These are phyloP conservation scores for Solanum hybrid DNA, from an alignment of 305 asterid genomes.

Conservation along the genomic window DNA sequence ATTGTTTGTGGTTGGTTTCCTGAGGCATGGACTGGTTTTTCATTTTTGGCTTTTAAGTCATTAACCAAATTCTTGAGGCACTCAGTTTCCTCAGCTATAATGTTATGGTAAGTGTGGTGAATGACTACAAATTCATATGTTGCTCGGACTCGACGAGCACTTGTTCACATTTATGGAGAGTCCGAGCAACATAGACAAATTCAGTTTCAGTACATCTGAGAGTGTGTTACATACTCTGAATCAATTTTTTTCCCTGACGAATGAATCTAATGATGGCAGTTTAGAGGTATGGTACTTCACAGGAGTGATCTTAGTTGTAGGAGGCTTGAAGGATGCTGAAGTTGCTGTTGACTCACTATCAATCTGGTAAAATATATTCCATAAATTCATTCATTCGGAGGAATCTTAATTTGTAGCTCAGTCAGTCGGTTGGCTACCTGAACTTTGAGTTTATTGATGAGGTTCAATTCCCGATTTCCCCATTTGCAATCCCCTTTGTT, in stretches of 20 bases:
- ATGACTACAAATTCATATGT: background rate
- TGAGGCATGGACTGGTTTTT: constrained; percentile 29
- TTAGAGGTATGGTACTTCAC: constrained; percentile 30
- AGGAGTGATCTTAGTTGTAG: constrained; percentile 30
- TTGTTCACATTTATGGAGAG: background rate
- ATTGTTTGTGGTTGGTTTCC: constrained; percentile 13
- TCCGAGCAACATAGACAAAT: background rate
- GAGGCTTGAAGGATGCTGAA: constrained; percentile 26
- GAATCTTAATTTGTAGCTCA: background rate
- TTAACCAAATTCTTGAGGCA: constrained; percentile 48
- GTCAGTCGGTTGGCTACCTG: background rate
- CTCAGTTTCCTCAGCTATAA: constrained; percentile 67
- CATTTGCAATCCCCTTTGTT: background rate
- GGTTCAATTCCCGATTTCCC: background rate
- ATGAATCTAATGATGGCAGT: constrained; percentile 12
- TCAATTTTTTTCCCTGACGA: background rate
- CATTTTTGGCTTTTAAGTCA: constrained; percentile 46
- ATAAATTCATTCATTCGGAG: background rate
- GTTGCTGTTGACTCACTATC: constrained; percentile 27
- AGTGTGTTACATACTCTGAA: background rate
- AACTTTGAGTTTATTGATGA: background rate
- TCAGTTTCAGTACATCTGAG: background rate
- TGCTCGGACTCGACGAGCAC: background rate
- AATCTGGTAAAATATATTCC: constrained; percentile 16
- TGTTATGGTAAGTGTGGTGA: constrained; percentile 53